Percentiles rank a stretch among this genome's conserved stretches.
Conservation (phyloP, 331 rosid species). For the Cydonia oblonga region DNA sequence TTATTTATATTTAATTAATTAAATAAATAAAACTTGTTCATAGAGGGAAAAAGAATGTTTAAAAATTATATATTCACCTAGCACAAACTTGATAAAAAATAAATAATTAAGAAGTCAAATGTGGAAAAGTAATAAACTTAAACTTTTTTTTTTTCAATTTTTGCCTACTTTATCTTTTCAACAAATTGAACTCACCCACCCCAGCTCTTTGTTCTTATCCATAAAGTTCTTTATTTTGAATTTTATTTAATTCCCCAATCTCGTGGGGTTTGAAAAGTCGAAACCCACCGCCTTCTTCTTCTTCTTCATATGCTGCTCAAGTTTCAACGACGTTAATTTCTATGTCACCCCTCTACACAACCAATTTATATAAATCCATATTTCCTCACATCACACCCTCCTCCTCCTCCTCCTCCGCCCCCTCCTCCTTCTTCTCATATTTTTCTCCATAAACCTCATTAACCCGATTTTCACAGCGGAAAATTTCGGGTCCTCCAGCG, state of each 20-base stretch:
- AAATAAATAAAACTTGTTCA: too few relatives aligned
- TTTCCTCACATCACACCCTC: not conserved
- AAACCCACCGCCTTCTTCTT: not conserved
- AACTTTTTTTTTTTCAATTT: not conserved
- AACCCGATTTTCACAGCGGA: not conserved
- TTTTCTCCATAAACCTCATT: not conserved
- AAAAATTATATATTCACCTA: too few relatives aligned
- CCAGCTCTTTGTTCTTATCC: constrained; percentile 18
- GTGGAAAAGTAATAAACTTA: not conserved
- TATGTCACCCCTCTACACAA: not conserved
- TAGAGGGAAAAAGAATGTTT: too few relatives aligned
- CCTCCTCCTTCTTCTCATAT: not conserved
- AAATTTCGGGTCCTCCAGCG: not conserved
- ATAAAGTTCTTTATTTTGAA: not conserved
- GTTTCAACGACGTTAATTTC: not conserved
- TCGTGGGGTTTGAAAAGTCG: constrained; percentile 45
- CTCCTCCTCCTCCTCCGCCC: not conserved
- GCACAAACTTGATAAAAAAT: too few relatives aligned
- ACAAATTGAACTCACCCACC: not conserved
- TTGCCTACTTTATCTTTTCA: not conserved
- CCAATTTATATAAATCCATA: not conserved
- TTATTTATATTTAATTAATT: too few relatives aligned
- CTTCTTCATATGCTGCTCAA: constrained; percentile 5
- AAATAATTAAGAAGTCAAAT: not conserved
- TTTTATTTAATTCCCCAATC: too few relatives aligned